Conservation (phyloP, 2,329 filamentous ascomycete species). For the Hysterium pulicare region DNA sequence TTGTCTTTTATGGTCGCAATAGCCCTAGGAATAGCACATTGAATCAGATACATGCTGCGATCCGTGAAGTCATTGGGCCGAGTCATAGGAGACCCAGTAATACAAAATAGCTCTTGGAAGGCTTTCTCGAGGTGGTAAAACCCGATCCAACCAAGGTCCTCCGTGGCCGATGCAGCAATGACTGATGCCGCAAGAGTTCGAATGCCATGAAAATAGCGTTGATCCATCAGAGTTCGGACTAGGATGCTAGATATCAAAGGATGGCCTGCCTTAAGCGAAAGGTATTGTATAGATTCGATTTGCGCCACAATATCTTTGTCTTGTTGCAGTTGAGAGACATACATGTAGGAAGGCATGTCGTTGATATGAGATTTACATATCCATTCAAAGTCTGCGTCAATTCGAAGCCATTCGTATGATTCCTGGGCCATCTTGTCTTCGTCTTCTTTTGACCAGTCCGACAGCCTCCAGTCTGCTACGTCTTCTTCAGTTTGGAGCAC, state of each 20-base stretch:
- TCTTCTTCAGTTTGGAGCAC: slow-evolving; percentile 82
- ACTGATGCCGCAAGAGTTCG: slow-evolving; percentile 78
- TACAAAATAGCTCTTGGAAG: slow-evolving; percentile 86
- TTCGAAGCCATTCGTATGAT: slow-evolving; percentile 97
- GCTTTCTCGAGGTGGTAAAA: slow-evolving; percentile 79
- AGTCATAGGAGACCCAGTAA: slow-evolving; percentile 72
- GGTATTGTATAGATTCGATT: slow-evolving; percentile 70
- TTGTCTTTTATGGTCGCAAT: slow-evolving; percentile 74
- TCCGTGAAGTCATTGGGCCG: slow-evolving; percentile 89
- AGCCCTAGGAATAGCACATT: slow-evolving; percentile 76
- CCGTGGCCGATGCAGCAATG: slow-evolving; percentile 67
- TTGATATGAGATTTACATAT: slow-evolving; percentile 73
- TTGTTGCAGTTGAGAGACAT: slow-evolving; percentile 93
- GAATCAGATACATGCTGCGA: slow-evolving; percentile 78
- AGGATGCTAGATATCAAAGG: slow-evolving; percentile 85
- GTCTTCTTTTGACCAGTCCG: slow-evolving; percentile 85
- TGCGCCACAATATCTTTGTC: slow-evolving; percentile 95
- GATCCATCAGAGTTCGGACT: slow-evolving; percentile 83
- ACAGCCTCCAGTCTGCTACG: slow-evolving; percentile 74
- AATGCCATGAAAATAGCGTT: slow-evolving; percentile 90
- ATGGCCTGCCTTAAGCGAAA: slow-evolving; percentile 65
- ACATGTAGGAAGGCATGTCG: slow-evolving; percentile 94
- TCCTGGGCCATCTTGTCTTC: slow-evolving; percentile 92
- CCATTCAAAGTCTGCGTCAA: slow-evolving; percentile 99
- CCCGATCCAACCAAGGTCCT: slow-evolving; percentile 66